phyloP scores from a whole-genome alignment of 2,329 filamentous ascomycete genomes.

The Trematosphaeria pertusa region DNA sequence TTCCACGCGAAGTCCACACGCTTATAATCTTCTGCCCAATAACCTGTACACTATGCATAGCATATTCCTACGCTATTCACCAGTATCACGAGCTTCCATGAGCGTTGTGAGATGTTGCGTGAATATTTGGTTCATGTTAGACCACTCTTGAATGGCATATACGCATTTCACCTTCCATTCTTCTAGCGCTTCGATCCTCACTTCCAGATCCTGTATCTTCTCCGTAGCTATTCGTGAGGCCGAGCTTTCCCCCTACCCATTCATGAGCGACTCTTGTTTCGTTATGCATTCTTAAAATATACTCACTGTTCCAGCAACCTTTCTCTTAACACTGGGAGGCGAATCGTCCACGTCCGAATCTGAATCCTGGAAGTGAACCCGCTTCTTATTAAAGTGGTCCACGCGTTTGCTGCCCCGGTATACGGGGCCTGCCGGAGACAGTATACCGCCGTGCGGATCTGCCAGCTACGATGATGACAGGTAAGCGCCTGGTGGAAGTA shows the following conservation, averaged over 20 bases:
- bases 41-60: slow-evolving; percentile 1
- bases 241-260: slow-evolving; percentile 2
- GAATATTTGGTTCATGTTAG: not conserved
- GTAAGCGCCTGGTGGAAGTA: slow-evolving; percentile 5
- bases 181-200: slow-evolving; percentile 5
- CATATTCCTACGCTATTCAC: not conserved
- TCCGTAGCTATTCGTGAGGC: slow-evolving; percentile 1
- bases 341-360: slow-evolving; percentile 3
- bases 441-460: not conserved
- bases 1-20: not conserved
- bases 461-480: slow-evolving; percentile 2
- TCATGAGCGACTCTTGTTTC: not conserved
- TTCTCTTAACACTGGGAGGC: slow-evolving; percentile 1
- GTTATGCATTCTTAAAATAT: not conserved
- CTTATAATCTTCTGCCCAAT: too few relatives aligned
- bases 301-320: slow-evolving; percentile 4
- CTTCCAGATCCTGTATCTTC: slow-evolving; percentile 5
- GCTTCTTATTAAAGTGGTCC: slow-evolving; percentile 1
- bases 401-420: not conserved
- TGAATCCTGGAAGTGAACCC: slow-evolving; percentile 1
- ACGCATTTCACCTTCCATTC: slow-evolving; percentile 1
- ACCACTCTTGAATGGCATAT: slow-evolving; percentile 1
- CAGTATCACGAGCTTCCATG: not conserved
- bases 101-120: not conserved
- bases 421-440: slow-evolving; percentile 1